Conservation (phyloP, 192 early-diverging fungal genomes). For the Coemansia guatemalensis region DNA sequence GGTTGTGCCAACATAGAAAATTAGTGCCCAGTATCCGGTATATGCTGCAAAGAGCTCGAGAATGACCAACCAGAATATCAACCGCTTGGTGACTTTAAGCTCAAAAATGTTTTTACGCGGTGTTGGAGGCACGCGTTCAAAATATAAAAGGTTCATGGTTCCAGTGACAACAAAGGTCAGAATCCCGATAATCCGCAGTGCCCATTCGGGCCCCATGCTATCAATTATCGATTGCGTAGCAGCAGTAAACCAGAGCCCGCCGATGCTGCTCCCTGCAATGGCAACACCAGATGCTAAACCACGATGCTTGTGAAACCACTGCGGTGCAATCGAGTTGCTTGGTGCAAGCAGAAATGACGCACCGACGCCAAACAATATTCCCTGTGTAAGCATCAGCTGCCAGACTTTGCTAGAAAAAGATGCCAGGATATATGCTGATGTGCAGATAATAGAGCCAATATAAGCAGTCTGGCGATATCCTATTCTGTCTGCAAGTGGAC, state of each 20-base stretch:
- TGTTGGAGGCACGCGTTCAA: constrained; percentile 30
- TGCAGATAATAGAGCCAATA: constrained; percentile 33
- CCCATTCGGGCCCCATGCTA: constrained; percentile 59
- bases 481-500: constrained; percentile 28
- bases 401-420: constrained; percentile 55
- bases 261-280: constrained; percentile 72
- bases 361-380: constrained; percentile 73
- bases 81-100: constrained; percentile 10
- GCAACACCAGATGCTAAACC: constrained; percentile 73
- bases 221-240: constrained; percentile 61
- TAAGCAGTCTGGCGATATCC: constrained; percentile 28
- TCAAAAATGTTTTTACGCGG: constrained; percentile 49
- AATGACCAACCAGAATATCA: constrained; percentile 33
- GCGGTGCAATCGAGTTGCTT: constrained; percentile 60
- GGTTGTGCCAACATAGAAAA: constrained; percentile 36
- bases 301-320: constrained; percentile 69
- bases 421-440: constrained; percentile 29
- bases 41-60: constrained; percentile 25
- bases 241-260: constrained; percentile 65
- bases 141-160: constrained; percentile 36
- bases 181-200: constrained; percentile 66
- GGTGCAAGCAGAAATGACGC: constrained; percentile 65
- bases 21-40: constrained; percentile 47
- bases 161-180: constrained; percentile 42
- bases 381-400: constrained; percentile 76